Conservation (phyloP, 768 basidiomycete genomes). For the Clavaria fumosa region DNA sequence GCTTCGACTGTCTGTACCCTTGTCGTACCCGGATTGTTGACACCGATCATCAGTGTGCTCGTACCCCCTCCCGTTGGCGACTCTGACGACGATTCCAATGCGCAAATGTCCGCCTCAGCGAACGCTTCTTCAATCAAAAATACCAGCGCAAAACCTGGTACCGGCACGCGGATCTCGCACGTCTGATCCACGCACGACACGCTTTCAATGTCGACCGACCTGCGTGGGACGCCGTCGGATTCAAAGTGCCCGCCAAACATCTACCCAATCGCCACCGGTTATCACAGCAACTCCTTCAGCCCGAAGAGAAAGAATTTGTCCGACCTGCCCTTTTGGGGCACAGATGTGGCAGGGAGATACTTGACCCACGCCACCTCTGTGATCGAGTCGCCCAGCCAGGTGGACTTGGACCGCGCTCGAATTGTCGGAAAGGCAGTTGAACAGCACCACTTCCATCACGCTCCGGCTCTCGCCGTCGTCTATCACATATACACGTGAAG, state of each 20-base stretch:
- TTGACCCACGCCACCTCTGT: constrained; percentile 25
- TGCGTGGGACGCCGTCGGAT: constrained; percentile 53
- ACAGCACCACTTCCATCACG: constrained; percentile 46
- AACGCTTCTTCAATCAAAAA: constrained; percentile 33
- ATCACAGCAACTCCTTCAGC: constrained; percentile 1
- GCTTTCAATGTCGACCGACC: constrained; percentile 36
- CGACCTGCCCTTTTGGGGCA: constrained; percentile 58
- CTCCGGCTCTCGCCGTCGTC: constrained; percentile 56
- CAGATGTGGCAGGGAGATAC: constrained; percentile 40
- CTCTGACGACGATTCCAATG: no score
- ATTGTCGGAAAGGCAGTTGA: constrained; percentile 60
- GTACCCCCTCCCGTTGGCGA: no score
- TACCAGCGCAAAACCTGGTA: constrained; percentile 63
- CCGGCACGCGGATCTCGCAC: constrained; percentile 48
- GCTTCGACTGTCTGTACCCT: no score
- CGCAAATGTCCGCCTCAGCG: no score
- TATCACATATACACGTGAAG: constrained; percentile 55
- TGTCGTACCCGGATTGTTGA: no score
- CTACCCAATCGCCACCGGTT: constrained; percentile 15
- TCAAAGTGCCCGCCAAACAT: constrained; percentile 46
- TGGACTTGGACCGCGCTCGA: constrained; percentile 38
- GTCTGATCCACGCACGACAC: constrained; percentile 41
- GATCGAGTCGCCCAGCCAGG: constrained; percentile 30
- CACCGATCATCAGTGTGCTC: no score
- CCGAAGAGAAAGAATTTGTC: constrained; percentile 32